phyloP scores from a whole-genome alignment of 2,329 filamentous ascomycete species.

The Hansfordia pulvinata region DNA sequence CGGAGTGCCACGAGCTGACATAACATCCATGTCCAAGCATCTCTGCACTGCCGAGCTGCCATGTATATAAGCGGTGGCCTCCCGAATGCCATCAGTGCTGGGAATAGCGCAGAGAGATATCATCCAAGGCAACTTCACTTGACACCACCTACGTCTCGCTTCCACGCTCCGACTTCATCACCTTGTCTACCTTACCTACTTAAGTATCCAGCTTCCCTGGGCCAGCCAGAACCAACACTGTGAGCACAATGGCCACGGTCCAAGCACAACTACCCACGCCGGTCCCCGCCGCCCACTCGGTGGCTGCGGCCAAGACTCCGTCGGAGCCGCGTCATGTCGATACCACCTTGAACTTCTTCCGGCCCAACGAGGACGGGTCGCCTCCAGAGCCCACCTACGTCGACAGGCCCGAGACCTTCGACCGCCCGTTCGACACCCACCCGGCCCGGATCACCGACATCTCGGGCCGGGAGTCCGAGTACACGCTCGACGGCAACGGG shows the following conservation, averaged over 20 bases:
- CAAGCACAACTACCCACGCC: conserved; percentile 10
- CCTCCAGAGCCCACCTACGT: conserved; percentile 21
- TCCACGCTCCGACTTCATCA: too few species aligned
- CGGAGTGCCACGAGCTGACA: neutral
- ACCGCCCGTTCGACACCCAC: conserved; percentile 13
- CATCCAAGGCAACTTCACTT: too few species aligned
- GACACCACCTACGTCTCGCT: too few species aligned
- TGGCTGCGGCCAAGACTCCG: conserved; percentile 5
- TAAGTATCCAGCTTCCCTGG: too few species aligned
- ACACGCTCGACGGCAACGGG: conserved; percentile 22
- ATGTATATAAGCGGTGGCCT: too few species aligned
- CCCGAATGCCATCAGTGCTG: too few species aligned
- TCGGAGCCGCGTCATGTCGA: conserved; percentile 15
- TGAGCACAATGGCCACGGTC: too few species aligned
- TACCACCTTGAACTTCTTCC: conserved; percentile 23
- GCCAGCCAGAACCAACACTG: too few species aligned
- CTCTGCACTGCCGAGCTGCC: too few species aligned
- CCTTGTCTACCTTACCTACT: too few species aligned
- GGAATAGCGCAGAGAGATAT: too few species aligned
- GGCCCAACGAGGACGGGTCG: conserved; percentile 26
- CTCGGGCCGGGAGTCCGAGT: conserved; percentile 19
- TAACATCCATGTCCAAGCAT: too few species aligned
- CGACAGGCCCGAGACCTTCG: conserved; percentile 19
- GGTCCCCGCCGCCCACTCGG: conserved; percentile 6
- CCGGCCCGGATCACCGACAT: conserved; percentile 20